Conservation (phyloP, 2,329 filamentous ascomycete species). For the Trichoderma hamatum region DNA sequence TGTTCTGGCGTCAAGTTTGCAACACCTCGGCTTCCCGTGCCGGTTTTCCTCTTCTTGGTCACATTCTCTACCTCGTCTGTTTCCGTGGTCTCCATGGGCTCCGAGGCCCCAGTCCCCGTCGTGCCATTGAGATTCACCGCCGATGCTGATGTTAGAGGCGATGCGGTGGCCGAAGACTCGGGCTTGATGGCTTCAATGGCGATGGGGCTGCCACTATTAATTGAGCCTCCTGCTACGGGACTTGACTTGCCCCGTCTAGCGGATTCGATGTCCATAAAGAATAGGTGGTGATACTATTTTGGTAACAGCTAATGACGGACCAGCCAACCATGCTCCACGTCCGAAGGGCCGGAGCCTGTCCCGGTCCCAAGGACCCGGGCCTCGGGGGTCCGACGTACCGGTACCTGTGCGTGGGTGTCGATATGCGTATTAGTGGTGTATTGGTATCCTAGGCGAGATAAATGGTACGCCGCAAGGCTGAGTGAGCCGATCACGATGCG, state of each 20-base stretch:
- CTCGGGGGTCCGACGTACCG: not conserved
- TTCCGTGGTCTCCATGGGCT: constrained; percentile 18
- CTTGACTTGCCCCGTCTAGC: constrained; percentile 16
- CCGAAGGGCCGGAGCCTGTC: constrained; percentile 10
- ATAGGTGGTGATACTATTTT: constrained; percentile 16
- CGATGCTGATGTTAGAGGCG: not conserved
- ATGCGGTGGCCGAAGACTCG: not conserved
- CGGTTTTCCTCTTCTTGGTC: constrained; percentile 49
- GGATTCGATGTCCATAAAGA: constrained; percentile 21
- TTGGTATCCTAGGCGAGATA: not conserved
- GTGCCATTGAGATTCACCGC: constrained; percentile 15
- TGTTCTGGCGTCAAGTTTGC: constrained; percentile 74
- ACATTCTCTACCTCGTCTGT: constrained; percentile 11
- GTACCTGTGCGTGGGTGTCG: not conserved
- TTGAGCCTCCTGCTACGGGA: constrained; percentile 24
- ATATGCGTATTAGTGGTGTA: not conserved
- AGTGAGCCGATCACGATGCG: constrained; percentile 16
- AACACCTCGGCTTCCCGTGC: constrained; percentile 52
- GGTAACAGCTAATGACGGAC: constrained; percentile 4
- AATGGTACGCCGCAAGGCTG: constrained; percentile 4
- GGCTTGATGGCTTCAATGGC: constrained; percentile 14
- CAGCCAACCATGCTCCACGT: constrained; percentile 14
- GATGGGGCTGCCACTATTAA: constrained; percentile 1
- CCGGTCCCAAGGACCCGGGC: not conserved
- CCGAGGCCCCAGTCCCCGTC: not conserved